A percentile compares a stretch with the other conserved stretches of the same genome.
These are phyloP conservation scores for Lophium mytilinum DNA, from an alignment of 495 filamentous ascomycete species.

Conservation along the genomic window DNA sequence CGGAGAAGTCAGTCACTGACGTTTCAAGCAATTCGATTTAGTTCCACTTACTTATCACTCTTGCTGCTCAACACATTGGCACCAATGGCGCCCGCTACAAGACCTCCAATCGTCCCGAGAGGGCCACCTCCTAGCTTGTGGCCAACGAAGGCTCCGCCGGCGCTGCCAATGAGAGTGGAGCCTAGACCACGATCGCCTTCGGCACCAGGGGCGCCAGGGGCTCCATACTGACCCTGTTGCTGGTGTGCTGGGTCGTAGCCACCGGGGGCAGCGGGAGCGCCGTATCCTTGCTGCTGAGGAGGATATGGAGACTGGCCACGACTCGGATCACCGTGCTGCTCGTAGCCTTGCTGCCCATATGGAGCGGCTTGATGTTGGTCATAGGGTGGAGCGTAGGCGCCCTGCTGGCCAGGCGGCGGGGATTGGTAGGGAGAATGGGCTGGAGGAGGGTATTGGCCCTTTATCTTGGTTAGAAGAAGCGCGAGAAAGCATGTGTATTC, in stretches of 20 bases:
- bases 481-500: background rate
- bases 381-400: slow-evolving; percentile 12
- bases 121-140: slow-evolving; percentile 41
- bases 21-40: background rate
- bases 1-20: background rate
- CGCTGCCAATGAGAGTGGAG: slow-evolving; percentile 47
- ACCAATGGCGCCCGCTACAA: slow-evolving; percentile 48
- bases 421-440: slow-evolving; percentile 13
- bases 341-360: slow-evolving; percentile 2
- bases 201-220: slow-evolving; percentile 17
- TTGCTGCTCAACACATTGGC: slow-evolving; percentile 42
- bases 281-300: slow-evolving; percentile 23
- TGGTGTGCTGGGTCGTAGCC: slow-evolving; percentile 19
- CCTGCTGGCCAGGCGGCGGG: slow-evolving; percentile 4
- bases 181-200: slow-evolving; percentile 48
- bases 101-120: slow-evolving; percentile 43
- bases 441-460: slow-evolving; percentile 1
- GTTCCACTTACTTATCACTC: slow-evolving; percentile 35
- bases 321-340: slow-evolving; percentile 19
- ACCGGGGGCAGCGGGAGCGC: slow-evolving; percentile 13
- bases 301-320: slow-evolving; percentile 24
- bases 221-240: slow-evolving; percentile 13
- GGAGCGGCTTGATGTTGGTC: background rate
- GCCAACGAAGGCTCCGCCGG: slow-evolving; percentile 44
- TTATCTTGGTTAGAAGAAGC: background rate